A percentile compares a stretch with the other conserved stretches of the same genome.
Conservation (phyloP, 129 eudicot species). For the Artemisia tridentata region DNA sequence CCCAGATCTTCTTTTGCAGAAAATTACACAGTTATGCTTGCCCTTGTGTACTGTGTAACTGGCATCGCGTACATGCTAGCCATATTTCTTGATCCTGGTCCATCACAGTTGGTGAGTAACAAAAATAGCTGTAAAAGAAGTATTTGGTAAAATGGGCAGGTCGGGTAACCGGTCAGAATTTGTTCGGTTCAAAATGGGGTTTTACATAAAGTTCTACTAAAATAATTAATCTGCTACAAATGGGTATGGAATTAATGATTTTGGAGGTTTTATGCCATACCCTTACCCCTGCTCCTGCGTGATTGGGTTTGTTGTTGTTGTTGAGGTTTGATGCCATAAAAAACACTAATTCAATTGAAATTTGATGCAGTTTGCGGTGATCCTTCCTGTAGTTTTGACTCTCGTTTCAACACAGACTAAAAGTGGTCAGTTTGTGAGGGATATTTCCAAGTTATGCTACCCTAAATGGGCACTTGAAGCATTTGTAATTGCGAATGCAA, state of each 20-base stretch:
- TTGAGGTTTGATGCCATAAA: not conserved
- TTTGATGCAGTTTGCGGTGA: slow-evolving; percentile 71
- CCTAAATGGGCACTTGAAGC: slow-evolving; percentile 96
- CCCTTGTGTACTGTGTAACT: slow-evolving; percentile 92
- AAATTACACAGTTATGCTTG: slow-evolving; percentile 68
- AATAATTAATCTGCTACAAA: not conserved
- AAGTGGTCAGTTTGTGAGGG: slow-evolving; percentile 36
- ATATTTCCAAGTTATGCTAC: slow-evolving; percentile 62
- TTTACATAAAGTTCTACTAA: not conserved
- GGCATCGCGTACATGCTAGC: slow-evolving; percentile 83
- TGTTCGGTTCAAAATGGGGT: not conserved
- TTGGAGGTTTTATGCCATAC: not conserved
- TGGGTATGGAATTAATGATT: not conserved
- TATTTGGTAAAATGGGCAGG: not conserved
- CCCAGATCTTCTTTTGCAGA: slow-evolving; percentile 80
- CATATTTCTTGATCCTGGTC: slow-evolving; percentile 88
- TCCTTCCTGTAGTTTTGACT: slow-evolving; percentile 89
- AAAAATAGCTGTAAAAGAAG: slow-evolving; percentile 2
- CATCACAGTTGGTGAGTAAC: slow-evolving; percentile 79
- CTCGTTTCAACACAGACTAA: slow-evolving; percentile 63
- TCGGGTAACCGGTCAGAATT: not conserved
- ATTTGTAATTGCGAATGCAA: slow-evolving; percentile 81
- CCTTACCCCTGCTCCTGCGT: too few species aligned
- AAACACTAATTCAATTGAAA: not conserved
- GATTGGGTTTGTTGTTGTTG: too few species aligned